phyloP scores from a whole-genome alignment of 2,329 filamentous ascomycete genomes.

The Colletotrichum liriopes region DNA sequence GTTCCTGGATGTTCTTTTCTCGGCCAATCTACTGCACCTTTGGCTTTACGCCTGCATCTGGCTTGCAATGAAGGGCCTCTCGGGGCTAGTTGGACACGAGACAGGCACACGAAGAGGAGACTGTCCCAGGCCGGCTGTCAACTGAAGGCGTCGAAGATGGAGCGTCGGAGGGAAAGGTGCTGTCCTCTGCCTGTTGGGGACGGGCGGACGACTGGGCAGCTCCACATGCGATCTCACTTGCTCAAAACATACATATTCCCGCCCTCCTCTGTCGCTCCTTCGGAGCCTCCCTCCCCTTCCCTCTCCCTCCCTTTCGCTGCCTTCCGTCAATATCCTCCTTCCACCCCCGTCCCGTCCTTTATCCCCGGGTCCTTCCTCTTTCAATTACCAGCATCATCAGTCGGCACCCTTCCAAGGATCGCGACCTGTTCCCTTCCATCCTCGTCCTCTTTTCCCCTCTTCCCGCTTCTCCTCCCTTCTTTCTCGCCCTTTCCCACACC shows the following conservation, averaged over 20 bases:
- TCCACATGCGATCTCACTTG: slow-evolving; percentile 34
- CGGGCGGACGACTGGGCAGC: slow-evolving; percentile 1
- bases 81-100: slow-evolving; percentile 1
- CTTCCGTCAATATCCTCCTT: slow-evolving; percentile 20
- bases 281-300: slow-evolving; percentile 23
- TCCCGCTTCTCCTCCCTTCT: slow-evolving; percentile 26
- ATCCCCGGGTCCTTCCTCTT: slow-evolving; percentile 15
- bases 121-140: neutral
- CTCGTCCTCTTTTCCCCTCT: slow-evolving; percentile 45
- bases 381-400: slow-evolving; percentile 12
- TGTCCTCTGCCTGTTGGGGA: slow-evolving; percentile 3
- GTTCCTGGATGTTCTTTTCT: neutral
- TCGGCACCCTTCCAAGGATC: slow-evolving; percentile 15
- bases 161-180: neutral
- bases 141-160: neutral
- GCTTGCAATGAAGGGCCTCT: neutral
- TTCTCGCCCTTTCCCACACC: slow-evolving; percentile 12
- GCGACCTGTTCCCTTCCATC: slow-evolving; percentile 43
- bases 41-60: slow-evolving; percentile 11
- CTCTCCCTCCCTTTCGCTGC: slow-evolving; percentile 38
- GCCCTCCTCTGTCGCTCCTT: slow-evolving; percentile 38
- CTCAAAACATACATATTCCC: slow-evolving; percentile 44
- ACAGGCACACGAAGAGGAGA: neutral
- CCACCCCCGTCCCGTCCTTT: neutral
- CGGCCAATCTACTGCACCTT: neutral